Conservation (phyloP, 768 basidiomycete species). For the Suillus variegatus region DNA sequence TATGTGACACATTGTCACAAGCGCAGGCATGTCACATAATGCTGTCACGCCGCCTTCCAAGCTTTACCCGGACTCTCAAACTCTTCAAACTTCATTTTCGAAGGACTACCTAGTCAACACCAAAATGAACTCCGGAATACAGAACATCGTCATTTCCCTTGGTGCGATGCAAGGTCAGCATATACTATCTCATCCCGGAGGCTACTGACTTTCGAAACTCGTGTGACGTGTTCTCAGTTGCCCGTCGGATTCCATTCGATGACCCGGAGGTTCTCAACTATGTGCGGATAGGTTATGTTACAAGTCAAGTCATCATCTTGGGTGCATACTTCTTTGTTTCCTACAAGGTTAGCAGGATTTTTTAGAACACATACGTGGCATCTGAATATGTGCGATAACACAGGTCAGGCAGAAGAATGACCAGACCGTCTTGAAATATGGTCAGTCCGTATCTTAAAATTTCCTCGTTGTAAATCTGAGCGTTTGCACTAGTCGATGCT, state of each 20-base stretch:
- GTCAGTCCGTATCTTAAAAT: slow-evolving; percentile 41
- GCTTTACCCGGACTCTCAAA: slow-evolving; percentile 10
- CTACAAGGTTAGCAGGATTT: slow-evolving; percentile 47
- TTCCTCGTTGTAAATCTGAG: neutral
- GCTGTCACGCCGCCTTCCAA: slow-evolving; percentile 4
- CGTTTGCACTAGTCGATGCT: slow-evolving; percentile 63
- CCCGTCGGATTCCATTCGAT: slow-evolving; percentile 88
- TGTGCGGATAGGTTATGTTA: slow-evolving; percentile 82
- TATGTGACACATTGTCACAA: slow-evolving; percentile 31
- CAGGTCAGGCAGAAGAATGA: slow-evolving; percentile 97
- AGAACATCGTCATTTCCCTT: slow-evolving; percentile 87
- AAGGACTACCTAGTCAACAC: slow-evolving; percentile 17
- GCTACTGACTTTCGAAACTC: neutral
- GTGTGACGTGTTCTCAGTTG: slow-evolving; percentile 52
- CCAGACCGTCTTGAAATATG: slow-evolving; percentile 94
- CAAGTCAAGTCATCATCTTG: slow-evolving; percentile 70
- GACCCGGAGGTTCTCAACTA: slow-evolving; percentile 81
- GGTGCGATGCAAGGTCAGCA: slow-evolving; percentile 85
- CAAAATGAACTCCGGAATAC: slow-evolving; percentile 72
- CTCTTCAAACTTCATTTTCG: slow-evolving; percentile 7
- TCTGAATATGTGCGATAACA: slow-evolving; percentile 32
- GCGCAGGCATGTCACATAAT: slow-evolving; percentile 17
- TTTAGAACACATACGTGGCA: neutral
- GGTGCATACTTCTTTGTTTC: slow-evolving; percentile 82
- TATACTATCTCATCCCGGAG: neutral